phyloP scores from a whole-genome alignment of 257 asterid genomes.

The Thymus quinquecostatus region DNA sequence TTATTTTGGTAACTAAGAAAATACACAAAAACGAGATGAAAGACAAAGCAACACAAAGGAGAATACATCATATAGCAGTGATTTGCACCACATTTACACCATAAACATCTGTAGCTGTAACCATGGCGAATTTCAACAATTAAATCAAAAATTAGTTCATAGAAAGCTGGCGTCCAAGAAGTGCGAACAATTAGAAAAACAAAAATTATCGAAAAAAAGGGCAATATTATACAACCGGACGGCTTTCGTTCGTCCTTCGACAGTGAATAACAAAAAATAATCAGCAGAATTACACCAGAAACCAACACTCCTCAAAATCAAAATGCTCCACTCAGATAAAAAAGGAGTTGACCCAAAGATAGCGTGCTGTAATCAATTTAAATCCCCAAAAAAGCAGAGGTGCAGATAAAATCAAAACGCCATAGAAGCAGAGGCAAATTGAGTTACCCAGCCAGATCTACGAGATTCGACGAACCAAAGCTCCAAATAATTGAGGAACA shows the following conservation, averaged over 20 bases:
- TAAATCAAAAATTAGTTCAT: background rate
- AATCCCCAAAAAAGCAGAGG: conserved; percentile 6
- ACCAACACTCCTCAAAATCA: conserved; percentile 18
- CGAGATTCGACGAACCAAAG: conserved; percentile 31
- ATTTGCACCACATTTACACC: background rate
- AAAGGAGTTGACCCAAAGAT: conserved; percentile 29
- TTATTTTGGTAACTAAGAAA: conserved; percentile 6
- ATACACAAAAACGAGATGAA: conserved; percentile 18
- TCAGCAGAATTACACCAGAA: conserved; percentile 13
- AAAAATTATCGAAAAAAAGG: no score
- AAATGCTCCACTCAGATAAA: conserved; percentile 22
- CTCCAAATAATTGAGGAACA: conserved; percentile 32
- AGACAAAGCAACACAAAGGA: background rate
- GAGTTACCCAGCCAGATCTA: conserved; percentile 50
- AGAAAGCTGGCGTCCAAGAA: conserved; percentile 9
- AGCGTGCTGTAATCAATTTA: conserved; percentile 1
- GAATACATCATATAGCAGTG: no score
- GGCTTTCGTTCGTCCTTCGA: background rate
- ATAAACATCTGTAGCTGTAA: conserved; percentile 11
- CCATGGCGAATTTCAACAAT: background rate
- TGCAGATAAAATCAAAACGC: background rate
- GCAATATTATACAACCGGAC: background rate
- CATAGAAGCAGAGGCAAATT: conserved; percentile 11
- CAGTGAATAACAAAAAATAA: conserved; percentile 12
- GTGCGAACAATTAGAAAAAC: no score